phyloP scores from a whole-genome alignment of 352 stramenopile genomes.

The Globisporangium lucens region DNA sequence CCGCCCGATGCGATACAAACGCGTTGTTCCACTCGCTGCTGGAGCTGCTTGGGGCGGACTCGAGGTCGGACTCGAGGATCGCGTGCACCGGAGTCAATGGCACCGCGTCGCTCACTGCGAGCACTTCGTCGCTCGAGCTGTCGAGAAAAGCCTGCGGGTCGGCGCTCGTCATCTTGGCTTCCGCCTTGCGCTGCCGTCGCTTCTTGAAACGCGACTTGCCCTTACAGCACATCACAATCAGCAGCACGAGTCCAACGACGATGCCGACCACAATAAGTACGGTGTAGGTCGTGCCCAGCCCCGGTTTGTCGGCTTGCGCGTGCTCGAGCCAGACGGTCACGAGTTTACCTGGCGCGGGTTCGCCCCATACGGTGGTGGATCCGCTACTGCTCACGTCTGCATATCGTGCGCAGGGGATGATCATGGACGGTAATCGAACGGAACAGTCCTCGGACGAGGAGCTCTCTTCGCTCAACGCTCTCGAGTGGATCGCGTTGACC shows the following conservation, averaged over 20 bases:
- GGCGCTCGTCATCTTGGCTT: constrained; percentile 18
- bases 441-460: constrained; percentile 7
- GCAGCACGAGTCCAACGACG: constrained; percentile 7
- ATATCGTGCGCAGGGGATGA: constrained; percentile 22
- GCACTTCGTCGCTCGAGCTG: background rate
- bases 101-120: constrained; percentile 2
- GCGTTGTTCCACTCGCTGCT: constrained; percentile 11
- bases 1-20: constrained; percentile 28
- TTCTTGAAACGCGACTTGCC: constrained; percentile 4
- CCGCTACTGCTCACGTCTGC: background rate
- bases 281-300: constrained; percentile 9
- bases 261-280: constrained; percentile 8
- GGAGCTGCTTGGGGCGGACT: background rate
- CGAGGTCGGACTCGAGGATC: constrained; percentile 13
- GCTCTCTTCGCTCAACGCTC: constrained; percentile 10
- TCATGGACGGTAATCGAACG: constrained; percentile 8
- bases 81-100: constrained; percentile 9
- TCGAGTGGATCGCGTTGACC: constrained; percentile 29
- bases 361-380: background rate
- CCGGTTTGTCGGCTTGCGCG: constrained; percentile 7
- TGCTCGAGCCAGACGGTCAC: constrained; percentile 16
- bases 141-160: constrained; percentile 14
- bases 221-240: constrained; percentile 10
- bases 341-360: background rate
- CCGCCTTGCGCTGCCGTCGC: background rate